phyloP scores from a whole-genome alignment of 192 early-diverging fungal species.

The Dissophora globulifera region DNA sequence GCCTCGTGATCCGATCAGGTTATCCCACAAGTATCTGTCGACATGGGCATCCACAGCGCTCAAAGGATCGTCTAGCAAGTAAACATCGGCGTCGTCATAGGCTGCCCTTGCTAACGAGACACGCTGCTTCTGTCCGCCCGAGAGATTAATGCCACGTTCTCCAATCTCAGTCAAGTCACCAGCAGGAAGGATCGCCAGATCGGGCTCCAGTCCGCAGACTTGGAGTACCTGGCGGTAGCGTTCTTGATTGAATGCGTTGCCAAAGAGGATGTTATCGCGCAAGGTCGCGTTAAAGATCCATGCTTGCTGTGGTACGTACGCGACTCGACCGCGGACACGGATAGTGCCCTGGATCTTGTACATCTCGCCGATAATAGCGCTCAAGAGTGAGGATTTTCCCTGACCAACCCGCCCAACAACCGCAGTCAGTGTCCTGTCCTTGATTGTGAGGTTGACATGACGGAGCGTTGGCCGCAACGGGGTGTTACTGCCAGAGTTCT shows the following conservation, averaged over 20 bases:
- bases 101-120: constrained; percentile 75
- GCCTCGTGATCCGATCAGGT: constrained; percentile 75
- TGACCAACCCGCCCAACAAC: constrained; percentile 84
- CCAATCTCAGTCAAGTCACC: constrained; percentile 95
- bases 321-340: constrained; percentile 65
- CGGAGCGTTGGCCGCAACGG: background rate
- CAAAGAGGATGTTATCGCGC: constrained; percentile 92
- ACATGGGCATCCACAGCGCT: constrained; percentile 86
- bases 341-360: constrained; percentile 71
- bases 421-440: constrained; percentile 68
- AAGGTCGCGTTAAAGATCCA: constrained; percentile 96
- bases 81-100: constrained; percentile 82
- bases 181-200: constrained; percentile 85
- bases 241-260: constrained; percentile 69
- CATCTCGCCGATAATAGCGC: constrained; percentile 86
- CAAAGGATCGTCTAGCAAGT: constrained; percentile 85
- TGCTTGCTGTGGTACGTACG: constrained; percentile 71
- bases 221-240: constrained; percentile 76
- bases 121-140: constrained; percentile 90
- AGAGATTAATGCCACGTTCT: constrained; percentile 89
- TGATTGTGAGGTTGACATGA: constrained; percentile 47
- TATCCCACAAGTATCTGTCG: constrained; percentile 70
- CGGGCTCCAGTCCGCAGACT: constrained; percentile 82
- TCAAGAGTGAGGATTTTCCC: constrained; percentile 62
- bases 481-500: background rate